Evolutionary conservation across 148 eudicot species (phyloP).

Genomic region (Limonium bicolor): DNA sequence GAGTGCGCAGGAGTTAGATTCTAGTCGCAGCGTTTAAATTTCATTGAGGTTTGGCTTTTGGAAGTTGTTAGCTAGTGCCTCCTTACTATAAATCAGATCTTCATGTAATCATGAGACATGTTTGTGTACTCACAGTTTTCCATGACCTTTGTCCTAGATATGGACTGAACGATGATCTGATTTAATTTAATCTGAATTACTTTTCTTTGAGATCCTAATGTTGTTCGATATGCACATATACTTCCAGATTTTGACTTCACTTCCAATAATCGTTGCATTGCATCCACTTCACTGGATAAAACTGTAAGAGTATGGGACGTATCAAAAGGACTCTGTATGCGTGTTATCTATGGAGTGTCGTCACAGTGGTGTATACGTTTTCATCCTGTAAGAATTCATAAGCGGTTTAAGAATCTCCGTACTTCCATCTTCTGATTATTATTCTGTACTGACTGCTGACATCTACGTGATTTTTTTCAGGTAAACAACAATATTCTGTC

Average conservation of each 20-base stretch:
- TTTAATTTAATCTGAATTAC: too few species aligned
- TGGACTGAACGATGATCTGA: too few species aligned
- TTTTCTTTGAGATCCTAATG: conserved; percentile 7
- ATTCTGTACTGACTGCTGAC: too few species aligned
- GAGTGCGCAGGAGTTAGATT: not conserved
- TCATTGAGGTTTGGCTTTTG: too few species aligned
- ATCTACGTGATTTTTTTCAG: conserved; percentile 39
- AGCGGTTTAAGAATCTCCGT: not conserved
- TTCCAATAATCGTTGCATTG: conserved; percentile 76
- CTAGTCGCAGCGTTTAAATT: too few species aligned
- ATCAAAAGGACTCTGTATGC: conserved; percentile 66
- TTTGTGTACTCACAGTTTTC: too few species aligned
- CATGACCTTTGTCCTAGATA: too few species aligned
- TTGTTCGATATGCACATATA: not conserved
- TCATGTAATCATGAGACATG: too few species aligned
- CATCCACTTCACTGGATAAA: conserved; percentile 79
- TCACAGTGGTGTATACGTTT: conserved; percentile 82
- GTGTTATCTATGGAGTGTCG: conserved; percentile 84
- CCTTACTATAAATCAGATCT: too few species aligned
- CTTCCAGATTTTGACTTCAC: conserved; percentile 84
- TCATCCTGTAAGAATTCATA: conserved; percentile 63
- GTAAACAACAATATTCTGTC: conserved; percentile 87
- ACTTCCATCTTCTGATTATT: too few species aligned
- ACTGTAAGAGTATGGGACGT: conserved; percentile 92
- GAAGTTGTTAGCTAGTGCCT: too few species aligned